Evolutionary conservation across 441 rosid species (phyloP), one percentile per base, ranked within the genome.

Genomic region (Mallotus repandus): DNA sequence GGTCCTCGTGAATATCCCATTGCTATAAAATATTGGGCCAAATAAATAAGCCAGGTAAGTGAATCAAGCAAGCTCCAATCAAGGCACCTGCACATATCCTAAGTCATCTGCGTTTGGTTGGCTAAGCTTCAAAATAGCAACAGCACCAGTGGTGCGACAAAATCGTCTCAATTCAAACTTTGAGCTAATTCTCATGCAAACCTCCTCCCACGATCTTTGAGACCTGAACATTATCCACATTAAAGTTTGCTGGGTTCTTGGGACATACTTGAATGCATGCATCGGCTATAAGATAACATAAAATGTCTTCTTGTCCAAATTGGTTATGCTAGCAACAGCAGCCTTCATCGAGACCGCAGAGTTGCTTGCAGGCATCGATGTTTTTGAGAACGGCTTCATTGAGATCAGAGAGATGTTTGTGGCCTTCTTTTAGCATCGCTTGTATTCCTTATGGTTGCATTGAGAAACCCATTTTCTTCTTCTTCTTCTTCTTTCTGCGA

Each of bases 321-420:
- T 94, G 99, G n/a, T n/a, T 88, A 94, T 96, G 89, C 99, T 94
- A 65, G 98, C 98, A 84, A 96, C 96, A 76, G 99, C 94, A 62
- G 98, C 90, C 85, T 86, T 94, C 96, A 91, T 94, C n/a, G n/a
- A n/a, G n/a, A n/a, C n/a, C n/a, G n/a, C n/a, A n/a, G n/a, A n/a
- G n/a, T n/a, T n/a, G n/a, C n/a, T n/a, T n/a, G n/a, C n/a, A n/a
- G n/a, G n/a, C n/a, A n/a, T n/a, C n/a, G n/a, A n/a, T n/a, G n/a
- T n/a, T n/a, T n/a, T n/a, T n/a, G n/a, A n/a, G n/a, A n/a, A n/a
- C n/a, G n/a, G n/a, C n/a, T n/a, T n/a, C n/a, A n/a, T n/a, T n/a
- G n/a, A n/a, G 4, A 35, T 4, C 41, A 3, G 4, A 35, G 5
- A 35, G 41, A 35, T 35, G 5, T 3, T 35, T 35, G 3, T 35